These are phyloP conservation scores for Eurotiales sp. DNA, from an alignment of 2,329 filamentous ascomycete genomes.

Conservation along the genomic window DNA sequence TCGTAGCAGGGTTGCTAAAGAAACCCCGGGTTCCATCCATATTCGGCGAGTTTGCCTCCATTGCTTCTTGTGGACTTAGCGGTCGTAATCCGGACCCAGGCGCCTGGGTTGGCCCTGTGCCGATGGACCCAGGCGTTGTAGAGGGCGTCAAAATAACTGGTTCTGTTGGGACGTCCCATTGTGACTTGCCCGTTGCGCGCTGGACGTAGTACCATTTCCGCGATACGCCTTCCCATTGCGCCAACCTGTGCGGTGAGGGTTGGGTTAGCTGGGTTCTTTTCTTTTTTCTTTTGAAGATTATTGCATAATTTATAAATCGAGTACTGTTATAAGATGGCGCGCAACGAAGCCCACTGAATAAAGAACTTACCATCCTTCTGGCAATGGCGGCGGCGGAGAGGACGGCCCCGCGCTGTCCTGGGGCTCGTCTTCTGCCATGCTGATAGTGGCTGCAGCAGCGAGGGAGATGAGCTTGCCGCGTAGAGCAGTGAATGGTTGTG, in stretches of 20 bases:
- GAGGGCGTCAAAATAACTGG: slow-evolving; percentile 35
- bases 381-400: slow-evolving; percentile 33
- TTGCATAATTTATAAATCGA: too few relatives aligned
- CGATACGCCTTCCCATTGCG: slow-evolving; percentile 37
- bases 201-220: slow-evolving; percentile 40
- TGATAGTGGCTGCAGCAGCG: too few relatives aligned
- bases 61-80: slow-evolving; percentile 17
- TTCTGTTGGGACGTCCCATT: slow-evolving; percentile 41
- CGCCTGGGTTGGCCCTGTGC: slow-evolving; percentile 24
- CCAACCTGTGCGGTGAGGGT: slow-evolving; percentile 26
- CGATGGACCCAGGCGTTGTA: slow-evolving; percentile 27
- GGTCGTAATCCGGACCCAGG: slow-evolving; percentile 24
- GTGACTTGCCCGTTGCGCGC: slow-evolving; percentile 35
- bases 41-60: slow-evolving; percentile 8
- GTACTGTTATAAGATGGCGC: too few relatives aligned
- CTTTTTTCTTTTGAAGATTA: too few relatives aligned
- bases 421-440: slow-evolving; percentile 29
- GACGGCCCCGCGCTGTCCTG: slow-evolving; percentile 37
- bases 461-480: too few relatives aligned
- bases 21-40: slow-evolving; percentile 6
- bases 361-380: slow-evolving; percentile 40
- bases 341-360: too few relatives aligned
- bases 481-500: too few relatives aligned
- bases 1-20: slow-evolving; percentile 14
- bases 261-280: not conserved